Base-by-base conservation (phyloP, 129 eudicot species). In the Lactuca saligna region DNA sequence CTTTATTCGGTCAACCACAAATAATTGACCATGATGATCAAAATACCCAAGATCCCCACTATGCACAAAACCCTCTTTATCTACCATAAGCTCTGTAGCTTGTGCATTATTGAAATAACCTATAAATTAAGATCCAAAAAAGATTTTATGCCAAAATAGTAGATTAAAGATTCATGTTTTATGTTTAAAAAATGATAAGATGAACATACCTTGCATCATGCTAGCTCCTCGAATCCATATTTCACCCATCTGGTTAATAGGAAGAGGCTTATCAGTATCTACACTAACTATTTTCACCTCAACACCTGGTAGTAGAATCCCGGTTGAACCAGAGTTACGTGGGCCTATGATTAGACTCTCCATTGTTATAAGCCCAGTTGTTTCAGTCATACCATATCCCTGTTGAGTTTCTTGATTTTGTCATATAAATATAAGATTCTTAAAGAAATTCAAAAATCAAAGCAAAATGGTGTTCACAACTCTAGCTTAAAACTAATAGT, bases 341-440 rank as follows among this genome's bases (percentile, higher is more conserved):
- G 82, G 75, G 5, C 95, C 95, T 46, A 71, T 73, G 56, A 77
- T 35, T 59, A 77, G 78, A 76, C 81, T 81, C 82, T 92, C 98
- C 34, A 84, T 39, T 7, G 95, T 76, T 66, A 86, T 58, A 32
- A 92, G 78, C 31, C 91, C 91, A n/a, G 83, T 80, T n/a, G 98
- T 88, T 86, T 92, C 98, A 17, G 96, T 92, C 96, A 88, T 88
- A 31, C 98, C 98, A 70, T 88, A 92, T 15, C 98, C 98, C 96
- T 92, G 85, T 69, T 68, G 56, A 10, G 9, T 25, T 54, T 73
- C 58, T 39, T 39, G 57, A 39, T 73, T 39, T 44, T 11, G 8
- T 15, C 25, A 39, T 56, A 63, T 8, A 54, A 38, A 25, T 73
- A 49, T 56, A 73, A 73, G 71, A 73, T 53, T 54, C 57, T 17